A percentile compares a stretch with the other conserved stretches of the same genome.
Conservation (phyloP, 2,329 filamentous ascomycete species). For the Aspergillus arachidicola region DNA sequence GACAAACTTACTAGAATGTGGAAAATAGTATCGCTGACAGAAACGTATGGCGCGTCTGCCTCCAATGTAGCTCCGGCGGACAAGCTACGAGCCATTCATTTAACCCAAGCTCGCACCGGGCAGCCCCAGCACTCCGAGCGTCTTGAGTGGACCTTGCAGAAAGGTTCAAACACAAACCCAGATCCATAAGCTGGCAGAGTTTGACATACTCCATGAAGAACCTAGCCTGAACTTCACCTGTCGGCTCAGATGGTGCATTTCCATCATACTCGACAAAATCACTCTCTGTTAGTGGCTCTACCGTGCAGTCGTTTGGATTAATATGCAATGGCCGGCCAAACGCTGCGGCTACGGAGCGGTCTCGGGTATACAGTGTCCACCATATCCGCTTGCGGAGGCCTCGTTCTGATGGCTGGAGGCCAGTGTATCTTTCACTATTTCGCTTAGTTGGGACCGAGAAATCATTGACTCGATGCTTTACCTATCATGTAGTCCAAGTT, state of each 20-base stretch:
- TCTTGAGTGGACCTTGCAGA: constrained; percentile 11
- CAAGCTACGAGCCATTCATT: constrained; percentile 17
- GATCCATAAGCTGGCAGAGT: constrained; percentile 20
- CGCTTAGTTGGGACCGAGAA: background rate
- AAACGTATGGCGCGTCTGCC: constrained; percentile 12
- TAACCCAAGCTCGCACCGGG: constrained; percentile 17
- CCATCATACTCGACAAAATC: constrained; percentile 16
- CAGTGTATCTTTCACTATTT: constrained; percentile 12
- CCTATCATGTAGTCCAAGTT: constrained; percentile 12
- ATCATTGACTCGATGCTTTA: background rate
- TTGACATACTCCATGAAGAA: constrained; percentile 19
- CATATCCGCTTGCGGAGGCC: constrained; percentile 17
- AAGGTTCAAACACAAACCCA: constrained; percentile 14
- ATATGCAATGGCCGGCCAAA: constrained; percentile 19
- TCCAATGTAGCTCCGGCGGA: constrained; percentile 14
- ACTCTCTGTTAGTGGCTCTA: constrained; percentile 8
- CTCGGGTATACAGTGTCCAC: constrained; percentile 20
- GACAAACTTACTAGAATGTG: constrained; percentile 12
- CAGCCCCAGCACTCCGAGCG: constrained; percentile 8
- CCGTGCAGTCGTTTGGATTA: constrained; percentile 13
- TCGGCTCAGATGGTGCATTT: background rate
- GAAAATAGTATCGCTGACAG: constrained; percentile 14
- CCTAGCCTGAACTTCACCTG: background rate
- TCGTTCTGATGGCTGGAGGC: constrained; percentile 5
- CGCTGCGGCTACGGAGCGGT: constrained; percentile 19